Evolutionary conservation across 257 asterid genomes (phyloP).

Genomic region (Haberlea rhodopensis): DNA sequence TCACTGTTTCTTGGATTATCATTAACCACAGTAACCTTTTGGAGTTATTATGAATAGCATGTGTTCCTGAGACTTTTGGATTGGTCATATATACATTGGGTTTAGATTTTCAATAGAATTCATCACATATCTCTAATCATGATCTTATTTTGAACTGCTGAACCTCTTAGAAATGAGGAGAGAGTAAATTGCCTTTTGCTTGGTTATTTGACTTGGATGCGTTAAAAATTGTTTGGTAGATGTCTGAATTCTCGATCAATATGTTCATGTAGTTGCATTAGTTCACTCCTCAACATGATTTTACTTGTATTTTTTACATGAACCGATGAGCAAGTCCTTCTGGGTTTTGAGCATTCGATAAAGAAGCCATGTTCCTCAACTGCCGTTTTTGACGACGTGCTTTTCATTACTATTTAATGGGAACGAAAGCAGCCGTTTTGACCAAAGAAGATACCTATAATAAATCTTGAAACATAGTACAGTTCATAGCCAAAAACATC

Average conservation of each 20-base stretch:
- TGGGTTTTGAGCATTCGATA: neutral
- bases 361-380: no score
- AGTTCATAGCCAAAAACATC: no score
- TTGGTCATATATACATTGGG: neutral
- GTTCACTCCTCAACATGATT: neutral
- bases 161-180: no score
- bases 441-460: neutral
- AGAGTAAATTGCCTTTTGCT: neutral
- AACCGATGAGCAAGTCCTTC: no score
- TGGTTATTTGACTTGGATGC: neutral
- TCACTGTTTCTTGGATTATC: conserved; percentile 2
- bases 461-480: neutral
- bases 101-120: neutral
- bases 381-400: no score
- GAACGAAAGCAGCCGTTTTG: no score
- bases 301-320: no score
- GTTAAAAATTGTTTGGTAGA: neutral
- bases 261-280: neutral
- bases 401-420: no score
- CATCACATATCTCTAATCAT: neutral
- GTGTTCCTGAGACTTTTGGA: no score
- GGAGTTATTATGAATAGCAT: neutral
- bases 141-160: neutral
- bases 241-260: neutral
- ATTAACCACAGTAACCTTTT: neutral